Base-by-base conservation (phyloP, 495 filamentous ascomycete genomes). In the Thermochaetoides thermophila region DNA sequence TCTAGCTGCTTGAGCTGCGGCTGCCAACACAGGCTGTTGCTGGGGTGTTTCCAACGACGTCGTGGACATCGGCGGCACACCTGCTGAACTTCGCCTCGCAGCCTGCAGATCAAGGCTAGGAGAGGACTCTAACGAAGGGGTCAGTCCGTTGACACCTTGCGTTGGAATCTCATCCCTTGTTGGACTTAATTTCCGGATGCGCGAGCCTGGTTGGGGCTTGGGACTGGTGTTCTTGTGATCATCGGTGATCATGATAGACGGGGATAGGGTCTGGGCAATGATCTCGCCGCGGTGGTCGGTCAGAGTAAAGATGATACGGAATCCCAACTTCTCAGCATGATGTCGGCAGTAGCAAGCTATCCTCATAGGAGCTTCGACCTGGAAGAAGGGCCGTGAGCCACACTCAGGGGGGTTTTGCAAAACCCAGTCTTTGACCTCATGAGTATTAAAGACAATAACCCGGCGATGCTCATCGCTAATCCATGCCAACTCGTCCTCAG, bases 331-430 rank as follows among this genome's bases (percentile, higher is more conserved):
- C 56, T 96, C 87, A 23, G 73, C 68, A 37, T 95, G 87, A 50
- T 96, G 87, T 3, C 87, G 74, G 55, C 87, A 94, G 56, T 96
- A 96, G 54, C 87, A 96, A 4, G 85, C 82, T 44, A 96, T 92
- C n/a, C 87, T 73, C 84, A 96, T 93, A 5, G 84, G 83, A 6
- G 77, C 68, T 43, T 84, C 73, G 14, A 91, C 73, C 46, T 81
- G 76, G 59, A 76, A 74, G 13, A 12, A 38, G 7, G 20, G 23
- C 9, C 30, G 23, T 4, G 74, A 68, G 21, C 70, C 74, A 6
- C 64, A 58, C 8, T 76, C 74, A 3, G 71, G 50, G 1, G 53
- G 48, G 14, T 52, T 56, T 10, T 71, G 55, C 23, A 71, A 64
- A 34, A 71, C 61, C 82, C 83, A 93, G 28, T 93, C 81, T 51